Conservation (phyloP, 2,329 filamentous ascomycete genomes). For the Alternaria gaisen region DNA sequence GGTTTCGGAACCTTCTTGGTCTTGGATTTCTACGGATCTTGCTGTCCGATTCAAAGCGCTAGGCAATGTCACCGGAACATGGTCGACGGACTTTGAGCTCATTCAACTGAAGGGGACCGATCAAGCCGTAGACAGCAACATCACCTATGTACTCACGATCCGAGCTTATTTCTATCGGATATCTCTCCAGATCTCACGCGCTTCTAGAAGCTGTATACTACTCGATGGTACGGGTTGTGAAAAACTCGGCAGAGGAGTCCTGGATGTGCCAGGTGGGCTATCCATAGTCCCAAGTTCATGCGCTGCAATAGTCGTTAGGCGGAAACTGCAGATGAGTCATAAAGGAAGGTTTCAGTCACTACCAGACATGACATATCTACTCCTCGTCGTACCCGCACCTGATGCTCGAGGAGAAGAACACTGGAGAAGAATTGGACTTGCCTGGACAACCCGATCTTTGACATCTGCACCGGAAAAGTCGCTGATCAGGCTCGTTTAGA, state of each 20-base stretch:
- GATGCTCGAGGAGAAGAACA: not conserved
- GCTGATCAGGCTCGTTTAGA: not conserved
- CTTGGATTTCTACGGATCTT: not conserved
- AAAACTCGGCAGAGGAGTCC: not conserved
- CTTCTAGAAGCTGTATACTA: not conserved
- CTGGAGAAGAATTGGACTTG: not conserved
- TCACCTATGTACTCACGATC: not conserved
- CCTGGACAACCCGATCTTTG: not conserved
- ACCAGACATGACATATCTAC: not conserved
- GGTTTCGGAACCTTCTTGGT: not conserved
- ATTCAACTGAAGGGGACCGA: not conserved
- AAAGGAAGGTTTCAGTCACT: too few species aligned
- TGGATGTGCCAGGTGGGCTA: not conserved
- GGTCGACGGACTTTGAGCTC: not conserved
- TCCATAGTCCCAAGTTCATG: not conserved
- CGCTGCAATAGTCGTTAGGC: not conserved
- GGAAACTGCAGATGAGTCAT: not conserved
- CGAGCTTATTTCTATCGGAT: not conserved
- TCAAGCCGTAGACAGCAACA: not conserved
- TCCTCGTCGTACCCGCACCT: not conserved
- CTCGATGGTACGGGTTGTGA: not conserved
- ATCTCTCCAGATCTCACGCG: not conserved
- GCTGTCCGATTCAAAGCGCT: not conserved
- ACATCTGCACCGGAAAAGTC: not conserved
- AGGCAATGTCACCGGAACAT: not conserved